A percentile compares a stretch with the other conserved stretches of the same genome.
Evolutionary conservation across 2,329 filamentous ascomycete species (phyloP).

Genomic region (Aaosphaeria arxii): DNA sequence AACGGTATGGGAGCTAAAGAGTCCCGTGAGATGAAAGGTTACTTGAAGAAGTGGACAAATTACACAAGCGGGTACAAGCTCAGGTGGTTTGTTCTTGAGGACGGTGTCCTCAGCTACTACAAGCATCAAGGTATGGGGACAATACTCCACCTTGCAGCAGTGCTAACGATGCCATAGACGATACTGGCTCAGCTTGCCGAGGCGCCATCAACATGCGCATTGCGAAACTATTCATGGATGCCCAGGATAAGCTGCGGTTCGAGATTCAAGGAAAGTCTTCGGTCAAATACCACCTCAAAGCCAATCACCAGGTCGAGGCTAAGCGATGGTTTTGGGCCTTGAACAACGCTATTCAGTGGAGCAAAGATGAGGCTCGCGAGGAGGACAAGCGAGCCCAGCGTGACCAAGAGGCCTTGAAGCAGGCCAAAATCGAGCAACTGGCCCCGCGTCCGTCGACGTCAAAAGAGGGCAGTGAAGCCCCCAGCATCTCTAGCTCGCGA

Average conservation of each 20-base stretch:
- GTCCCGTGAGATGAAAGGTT: constrained; percentile 95
- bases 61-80: constrained; percentile 97
- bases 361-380: constrained; percentile 93
- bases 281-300: constrained; percentile 96
- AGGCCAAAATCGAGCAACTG: constrained; percentile 75
- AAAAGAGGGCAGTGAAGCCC: constrained; percentile 29
- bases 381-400: constrained; percentile 75
- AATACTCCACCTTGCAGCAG: not conserved
- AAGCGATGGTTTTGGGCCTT: constrained; percentile 99
- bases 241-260: constrained; percentile 95
- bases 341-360: constrained; percentile 98
- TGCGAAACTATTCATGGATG: constrained; percentile 89
- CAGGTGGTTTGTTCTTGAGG: constrained; percentile 95
- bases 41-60: constrained; percentile 99
- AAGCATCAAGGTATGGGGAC: constrained; percentile 72
- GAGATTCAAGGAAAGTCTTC: constrained; percentile 98
- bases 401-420: constrained; percentile 68
- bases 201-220: constrained; percentile 99
- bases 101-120: constrained; percentile 97
- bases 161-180: constrained; percentile 54
- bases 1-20: constrained; percentile 70
- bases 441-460: constrained; percentile 43
- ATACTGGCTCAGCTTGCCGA: constrained; percentile 91
- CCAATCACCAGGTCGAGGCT: constrained; percentile 95
- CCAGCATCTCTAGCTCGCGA: constrained; percentile 35